Evolutionary conservation across 331 rosid genomes (phyloP).

Genomic region (Rosa hybrid): DNA sequence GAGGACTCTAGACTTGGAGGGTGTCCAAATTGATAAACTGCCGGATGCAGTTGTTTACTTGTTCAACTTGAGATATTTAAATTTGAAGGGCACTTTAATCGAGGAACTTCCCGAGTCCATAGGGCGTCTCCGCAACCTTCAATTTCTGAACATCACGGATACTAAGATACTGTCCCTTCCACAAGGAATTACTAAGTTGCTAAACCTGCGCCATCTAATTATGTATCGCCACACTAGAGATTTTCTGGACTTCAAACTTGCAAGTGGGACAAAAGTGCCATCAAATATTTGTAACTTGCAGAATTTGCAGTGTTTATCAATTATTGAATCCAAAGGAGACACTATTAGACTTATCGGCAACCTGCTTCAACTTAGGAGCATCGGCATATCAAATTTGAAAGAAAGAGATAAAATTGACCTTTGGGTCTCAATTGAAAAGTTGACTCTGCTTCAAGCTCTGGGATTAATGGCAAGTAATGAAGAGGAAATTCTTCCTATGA

Average conservation of each 20-base stretch:
- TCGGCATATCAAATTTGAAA: not conserved
- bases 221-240: not conserved
- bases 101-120: not conserved
- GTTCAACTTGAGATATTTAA: not conserved
- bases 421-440: not conserved
- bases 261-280: not conserved
- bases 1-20: not conserved
- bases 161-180: not conserved
- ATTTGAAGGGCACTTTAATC: not conserved
- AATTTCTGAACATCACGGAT: not conserved
- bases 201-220: not conserved
- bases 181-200: not conserved
- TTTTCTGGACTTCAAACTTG: fast-evolving
- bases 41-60: not conserved
- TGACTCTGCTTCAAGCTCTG: not conserved
- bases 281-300: not conserved
- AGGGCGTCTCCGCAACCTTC: not conserved
- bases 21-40: not conserved
- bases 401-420: not conserved
- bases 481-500: not conserved
- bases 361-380: not conserved
- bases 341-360: not conserved
- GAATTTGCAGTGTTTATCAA: not conserved
- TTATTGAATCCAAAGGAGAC: not conserved
- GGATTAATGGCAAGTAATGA: not conserved